Conservation (phyloP, 768 basidiomycete genomes). For the Lyophyllum decastes region DNA sequence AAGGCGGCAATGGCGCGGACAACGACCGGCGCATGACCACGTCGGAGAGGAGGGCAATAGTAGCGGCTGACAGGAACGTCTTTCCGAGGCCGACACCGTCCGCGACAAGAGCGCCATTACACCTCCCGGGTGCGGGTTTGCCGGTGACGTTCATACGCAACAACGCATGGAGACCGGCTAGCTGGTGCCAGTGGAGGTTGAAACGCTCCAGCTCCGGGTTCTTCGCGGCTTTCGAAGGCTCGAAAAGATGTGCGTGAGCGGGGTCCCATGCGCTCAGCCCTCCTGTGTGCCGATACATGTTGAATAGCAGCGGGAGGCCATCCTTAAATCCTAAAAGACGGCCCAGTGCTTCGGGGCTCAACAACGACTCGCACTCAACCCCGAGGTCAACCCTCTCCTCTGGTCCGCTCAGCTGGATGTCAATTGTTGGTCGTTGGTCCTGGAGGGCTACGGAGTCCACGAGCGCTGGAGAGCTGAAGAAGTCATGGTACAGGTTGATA, state of each 20-base stretch:
- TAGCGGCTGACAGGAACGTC: constrained; percentile 20
- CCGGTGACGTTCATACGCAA: constrained; percentile 14
- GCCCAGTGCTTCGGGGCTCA: neutral
- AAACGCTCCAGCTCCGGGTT: neutral
- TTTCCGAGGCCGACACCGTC: constrained; percentile 36
- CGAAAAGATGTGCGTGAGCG: neutral
- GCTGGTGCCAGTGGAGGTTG: constrained; percentile 28
- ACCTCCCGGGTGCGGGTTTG: neutral
- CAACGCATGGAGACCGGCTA: constrained; percentile 22
- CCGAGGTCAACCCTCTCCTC: constrained; percentile 1
- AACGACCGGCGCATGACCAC: constrained; percentile 4
- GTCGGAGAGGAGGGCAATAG: constrained; percentile 21
- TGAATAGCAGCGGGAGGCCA: constrained; percentile 22
- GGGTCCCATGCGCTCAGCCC: constrained; percentile 21
- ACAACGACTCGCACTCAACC: constrained; percentile 4
- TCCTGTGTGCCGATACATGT: constrained; percentile 10
- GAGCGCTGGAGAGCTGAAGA: neutral
- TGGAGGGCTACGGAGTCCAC: constrained; percentile 12
- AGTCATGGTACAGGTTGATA: constrained; percentile 5
- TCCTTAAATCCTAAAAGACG: constrained; percentile 18
- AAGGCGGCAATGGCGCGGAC: neutral
- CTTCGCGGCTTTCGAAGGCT: neutral
- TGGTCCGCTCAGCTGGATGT: too few species aligned
- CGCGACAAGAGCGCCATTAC: constrained; percentile 20
- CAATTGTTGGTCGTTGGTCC: neutral